Evolutionary conservation across 2,329 filamentous ascomycete genomes (phyloP).

Genomic region (Chaetomium olivaceum): DNA sequence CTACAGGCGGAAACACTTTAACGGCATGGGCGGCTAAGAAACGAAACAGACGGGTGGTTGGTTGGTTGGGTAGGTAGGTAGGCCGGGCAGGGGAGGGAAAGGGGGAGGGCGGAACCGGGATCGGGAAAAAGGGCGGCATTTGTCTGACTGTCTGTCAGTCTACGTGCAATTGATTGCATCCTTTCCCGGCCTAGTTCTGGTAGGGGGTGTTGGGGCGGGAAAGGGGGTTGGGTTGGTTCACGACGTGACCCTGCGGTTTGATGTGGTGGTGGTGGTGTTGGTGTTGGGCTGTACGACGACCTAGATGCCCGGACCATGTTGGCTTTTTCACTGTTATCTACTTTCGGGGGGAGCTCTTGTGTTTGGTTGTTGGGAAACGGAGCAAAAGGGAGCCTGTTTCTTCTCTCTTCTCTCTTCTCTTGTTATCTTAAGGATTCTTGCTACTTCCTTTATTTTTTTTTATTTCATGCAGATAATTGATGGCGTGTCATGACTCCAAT

Average conservation of each 20-base stretch:
- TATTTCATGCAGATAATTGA: constrained; percentile 21
- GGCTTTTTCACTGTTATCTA: background rate
- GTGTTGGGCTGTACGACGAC: constrained; percentile 1
- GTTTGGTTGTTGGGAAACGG: constrained; percentile 21
- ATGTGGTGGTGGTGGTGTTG: background rate
- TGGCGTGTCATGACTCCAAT: constrained; percentile 7
- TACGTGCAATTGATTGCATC: background rate
- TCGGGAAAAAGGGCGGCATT: background rate
- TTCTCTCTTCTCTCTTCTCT: constrained; percentile 16
- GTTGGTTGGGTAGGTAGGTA: background rate
- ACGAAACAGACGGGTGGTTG: background rate
- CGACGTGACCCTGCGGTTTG: background rate
- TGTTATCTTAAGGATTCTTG: constrained; percentile 5
- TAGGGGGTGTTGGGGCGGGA: background rate
- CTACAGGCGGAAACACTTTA: background rate
- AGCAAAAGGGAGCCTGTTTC: constrained; percentile 24
- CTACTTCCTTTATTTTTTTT: constrained; percentile 8
- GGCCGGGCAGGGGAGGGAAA: background rate
- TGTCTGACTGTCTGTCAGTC: background rate
- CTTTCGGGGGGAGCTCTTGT: constrained; percentile 17
- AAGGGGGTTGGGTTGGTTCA: background rate
- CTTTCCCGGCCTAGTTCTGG: background rate
- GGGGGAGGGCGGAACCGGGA: background rate
- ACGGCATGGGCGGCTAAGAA: background rate
- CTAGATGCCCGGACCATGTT: background rate